These are phyloP conservation scores for Adenanthera pavonina DNA, from an alignment of 306 rosid species.

Conservation along the genomic window DNA sequence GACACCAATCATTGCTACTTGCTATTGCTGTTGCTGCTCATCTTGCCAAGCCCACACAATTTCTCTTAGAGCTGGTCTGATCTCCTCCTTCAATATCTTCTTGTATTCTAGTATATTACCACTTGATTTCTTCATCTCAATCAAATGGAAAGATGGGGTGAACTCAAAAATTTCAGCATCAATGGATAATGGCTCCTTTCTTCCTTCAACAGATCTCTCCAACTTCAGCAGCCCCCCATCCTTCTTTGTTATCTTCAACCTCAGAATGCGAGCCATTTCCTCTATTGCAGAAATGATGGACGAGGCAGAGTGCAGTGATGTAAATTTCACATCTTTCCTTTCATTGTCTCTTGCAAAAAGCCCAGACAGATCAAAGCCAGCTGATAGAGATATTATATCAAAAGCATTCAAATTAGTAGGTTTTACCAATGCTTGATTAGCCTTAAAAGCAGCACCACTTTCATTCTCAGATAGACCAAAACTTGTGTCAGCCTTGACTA, in stretches of 20 bases:
- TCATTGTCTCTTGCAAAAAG: slow-evolving; percentile 35
- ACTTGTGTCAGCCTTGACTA: slow-evolving; percentile 33
- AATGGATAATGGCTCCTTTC: slow-evolving; percentile 37
- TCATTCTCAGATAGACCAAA: slow-evolving; percentile 26
- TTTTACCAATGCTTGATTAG: slow-evolving; percentile 35
- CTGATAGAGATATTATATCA: slow-evolving; percentile 52
- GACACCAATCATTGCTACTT: not conserved
- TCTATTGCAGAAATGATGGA: slow-evolving; percentile 44
- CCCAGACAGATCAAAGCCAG: slow-evolving; percentile 52
- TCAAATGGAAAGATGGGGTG: slow-evolving; percentile 48
- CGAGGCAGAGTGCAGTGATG: slow-evolving; percentile 44
- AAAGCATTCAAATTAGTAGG: slow-evolving; percentile 52
- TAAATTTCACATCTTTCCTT: slow-evolving; percentile 42
- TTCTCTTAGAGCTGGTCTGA: slow-evolving; percentile 50
- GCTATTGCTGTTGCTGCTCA: slow-evolving; percentile 33
- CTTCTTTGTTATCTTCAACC: slow-evolving; percentile 42
- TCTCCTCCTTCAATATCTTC: slow-evolving; percentile 48
- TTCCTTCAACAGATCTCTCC: slow-evolving; percentile 40
- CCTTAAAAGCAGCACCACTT: slow-evolving; percentile 35
- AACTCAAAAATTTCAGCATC: slow-evolving; percentile 51
- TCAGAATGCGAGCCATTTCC: slow-evolving; percentile 34
- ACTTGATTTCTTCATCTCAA: slow-evolving; percentile 49
- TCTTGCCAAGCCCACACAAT: slow-evolving; percentile 52
- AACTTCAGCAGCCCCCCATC: slow-evolving; percentile 47
- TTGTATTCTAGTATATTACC: slow-evolving; percentile 51